These are phyloP conservation scores for Aquilaria malaccensis DNA, from an alignment of 345 rosid species.

Conservation along the genomic window DNA sequence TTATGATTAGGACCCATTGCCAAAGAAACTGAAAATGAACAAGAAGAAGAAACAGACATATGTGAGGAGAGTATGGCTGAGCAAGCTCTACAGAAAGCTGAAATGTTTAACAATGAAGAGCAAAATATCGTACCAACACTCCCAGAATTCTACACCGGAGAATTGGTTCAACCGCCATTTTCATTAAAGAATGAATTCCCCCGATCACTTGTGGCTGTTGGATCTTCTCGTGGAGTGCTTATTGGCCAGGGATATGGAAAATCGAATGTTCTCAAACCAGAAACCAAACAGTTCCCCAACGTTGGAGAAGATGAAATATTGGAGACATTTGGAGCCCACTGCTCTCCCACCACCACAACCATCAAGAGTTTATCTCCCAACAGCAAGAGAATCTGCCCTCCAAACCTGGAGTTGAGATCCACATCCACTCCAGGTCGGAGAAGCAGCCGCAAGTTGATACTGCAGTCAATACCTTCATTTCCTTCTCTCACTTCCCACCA, in stretches of 20 bases:
- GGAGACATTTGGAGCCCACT: slow-evolving; percentile 43
- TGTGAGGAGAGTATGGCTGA: slow-evolving; percentile 16
- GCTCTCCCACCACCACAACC: slow-evolving; percentile 31
- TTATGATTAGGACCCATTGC: slow-evolving; percentile 42
- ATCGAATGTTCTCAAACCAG: slow-evolving; percentile 31
- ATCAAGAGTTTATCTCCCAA: slow-evolving; percentile 76
- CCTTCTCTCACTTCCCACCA: slow-evolving; percentile 92
- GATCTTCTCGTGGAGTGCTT: slow-evolving; percentile 16
- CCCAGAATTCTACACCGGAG: slow-evolving; percentile 41
- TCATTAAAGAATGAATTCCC: slow-evolving; percentile 67
- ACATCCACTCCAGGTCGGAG: slow-evolving; percentile 36
- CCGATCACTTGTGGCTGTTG: slow-evolving; percentile 38
- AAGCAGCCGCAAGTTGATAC: slow-evolving; percentile 83
- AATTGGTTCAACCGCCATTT: slow-evolving; percentile 59
- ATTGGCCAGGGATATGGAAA: slow-evolving; percentile 32
- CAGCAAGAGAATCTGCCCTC: slow-evolving; percentile 96
- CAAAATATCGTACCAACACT: slow-evolving; percentile 47
- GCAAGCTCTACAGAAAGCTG: slow-evolving; percentile 29
- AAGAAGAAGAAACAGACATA: background rate
- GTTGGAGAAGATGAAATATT: slow-evolving; percentile 56
- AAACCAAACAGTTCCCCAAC: slow-evolving; percentile 33
- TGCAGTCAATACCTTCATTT: slow-evolving; percentile 88
- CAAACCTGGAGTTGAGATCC: slow-evolving; percentile 47
- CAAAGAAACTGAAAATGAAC: slow-evolving; percentile 33
- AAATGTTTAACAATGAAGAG: slow-evolving; percentile 45